These are phyloP conservation scores for Inonotus hispidus DNA, from an alignment of 1,284 basidiomycete species.

Conservation along the genomic window DNA sequence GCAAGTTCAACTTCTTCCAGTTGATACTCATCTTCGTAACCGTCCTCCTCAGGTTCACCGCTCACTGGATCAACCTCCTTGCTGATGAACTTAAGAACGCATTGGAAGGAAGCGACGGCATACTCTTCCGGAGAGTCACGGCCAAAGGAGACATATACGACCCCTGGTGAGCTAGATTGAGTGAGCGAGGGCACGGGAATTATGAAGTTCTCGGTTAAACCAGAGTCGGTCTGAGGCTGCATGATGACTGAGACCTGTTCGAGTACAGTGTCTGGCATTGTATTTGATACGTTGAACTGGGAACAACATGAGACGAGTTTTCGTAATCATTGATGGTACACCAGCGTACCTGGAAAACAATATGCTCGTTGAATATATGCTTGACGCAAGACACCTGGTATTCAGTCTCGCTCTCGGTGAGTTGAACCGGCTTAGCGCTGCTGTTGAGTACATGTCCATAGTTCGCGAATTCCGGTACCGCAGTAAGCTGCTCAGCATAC, in stretches of 20 bases:
- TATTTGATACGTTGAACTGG: constrained; percentile 97
- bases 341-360: constrained; percentile 85
- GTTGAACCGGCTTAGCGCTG: constrained; percentile 71
- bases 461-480: constrained; percentile 79
- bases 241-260: constrained; percentile 96
- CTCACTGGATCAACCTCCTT: constrained; percentile 97
- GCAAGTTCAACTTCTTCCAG: constrained; percentile 93
- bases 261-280: constrained; percentile 95
- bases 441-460: constrained; percentile 92
- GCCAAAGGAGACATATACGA: constrained; percentile 93
- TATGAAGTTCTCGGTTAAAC: constrained; percentile 92
- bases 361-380: constrained; percentile 92
- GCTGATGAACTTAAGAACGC: constrained; percentile 93
- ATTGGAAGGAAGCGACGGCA: constrained; percentile 82
- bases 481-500: constrained; percentile 81
- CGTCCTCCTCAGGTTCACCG: constrained; percentile 97
- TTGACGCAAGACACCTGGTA: constrained; percentile 97
- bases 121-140: constrained; percentile 76
- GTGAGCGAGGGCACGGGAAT: constrained; percentile 76
- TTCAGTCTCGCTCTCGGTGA: constrained; percentile 97
- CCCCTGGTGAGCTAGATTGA: constrained; percentile 66
- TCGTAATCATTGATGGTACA: background rate
- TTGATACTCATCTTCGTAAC: constrained; percentile 98
- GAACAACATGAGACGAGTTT: background rate
- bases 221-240: constrained; percentile 70